phyloP scores from a whole-genome alignment of 805 yeast species.

The Saturnispora galanensis region DNA sequence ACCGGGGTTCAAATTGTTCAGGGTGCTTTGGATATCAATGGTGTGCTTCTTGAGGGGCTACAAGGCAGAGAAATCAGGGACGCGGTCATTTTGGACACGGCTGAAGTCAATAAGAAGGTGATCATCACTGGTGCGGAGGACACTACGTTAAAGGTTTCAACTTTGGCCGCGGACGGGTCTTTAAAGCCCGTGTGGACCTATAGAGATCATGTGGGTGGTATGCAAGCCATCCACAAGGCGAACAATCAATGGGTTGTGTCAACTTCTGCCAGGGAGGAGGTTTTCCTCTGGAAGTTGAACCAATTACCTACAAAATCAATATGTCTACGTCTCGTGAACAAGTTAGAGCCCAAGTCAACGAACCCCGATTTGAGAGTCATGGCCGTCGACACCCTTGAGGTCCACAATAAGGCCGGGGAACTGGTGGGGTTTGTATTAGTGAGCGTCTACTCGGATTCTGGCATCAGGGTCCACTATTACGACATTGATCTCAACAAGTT shows the following conservation, averaged over 20 bases:
- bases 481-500: conserved; percentile 31
- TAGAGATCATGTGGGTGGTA: conserved; percentile 80
- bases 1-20: conserved; percentile 35
- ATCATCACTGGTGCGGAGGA: conserved; percentile 85
- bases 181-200: conserved; percentile 47
- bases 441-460: conserved; percentile 81
- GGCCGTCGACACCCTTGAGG: conserved; percentile 58
- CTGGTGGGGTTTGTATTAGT: conserved; percentile 42
- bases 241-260: conserved; percentile 38
- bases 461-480: conserved; percentile 56
- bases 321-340: conserved; percentile 38
- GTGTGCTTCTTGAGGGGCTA: conserved; percentile 37
- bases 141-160: conserved; percentile 59
- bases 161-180: conserved; percentile 31
- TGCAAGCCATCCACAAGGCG: conserved; percentile 64
- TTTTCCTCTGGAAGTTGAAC: conserved; percentile 61
- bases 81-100: conserved; percentile 39
- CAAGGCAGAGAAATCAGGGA: conserved; percentile 92
- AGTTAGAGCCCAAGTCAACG: conserved; percentile 42
- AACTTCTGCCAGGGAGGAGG: conserved; percentile 83
- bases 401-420: conserved; percentile 16
- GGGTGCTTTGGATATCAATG: conserved; percentile 11
- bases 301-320: conserved; percentile 14
- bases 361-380: conserved; percentile 83
- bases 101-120: conserved; percentile 26